Conservation (phyloP, 1,139 yeast genomes). For the Scheffersomyces insectosa region DNA sequence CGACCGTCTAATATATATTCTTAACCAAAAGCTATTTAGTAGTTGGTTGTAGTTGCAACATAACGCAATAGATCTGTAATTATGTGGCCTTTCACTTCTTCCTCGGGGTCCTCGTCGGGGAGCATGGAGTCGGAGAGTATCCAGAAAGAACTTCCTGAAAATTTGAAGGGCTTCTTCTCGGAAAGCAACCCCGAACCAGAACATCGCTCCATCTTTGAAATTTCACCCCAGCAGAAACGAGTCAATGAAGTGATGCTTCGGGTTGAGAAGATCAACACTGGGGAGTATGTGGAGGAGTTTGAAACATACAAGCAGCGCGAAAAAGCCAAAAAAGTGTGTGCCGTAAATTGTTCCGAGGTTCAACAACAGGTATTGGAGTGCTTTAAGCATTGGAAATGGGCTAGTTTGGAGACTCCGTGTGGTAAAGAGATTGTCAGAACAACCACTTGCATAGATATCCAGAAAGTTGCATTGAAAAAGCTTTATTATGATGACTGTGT, state of each 20-base stretch:
- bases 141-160: constrained; percentile 32
- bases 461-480: constrained; percentile 34
- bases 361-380: constrained; percentile 41
- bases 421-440: constrained; percentile 27
- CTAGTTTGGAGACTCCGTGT: constrained; percentile 29
- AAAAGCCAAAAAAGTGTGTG: constrained; percentile 24
- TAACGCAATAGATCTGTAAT: too few species aligned
- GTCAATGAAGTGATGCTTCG: constrained; percentile 29
- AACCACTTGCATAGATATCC: constrained; percentile 35
- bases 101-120: not conserved
- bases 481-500: constrained; percentile 44
- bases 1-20: too few species aligned
- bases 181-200: constrained; percentile 32
- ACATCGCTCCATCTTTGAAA: constrained; percentile 27
- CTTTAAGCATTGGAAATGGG: constrained; percentile 33
- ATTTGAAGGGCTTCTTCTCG: constrained; percentile 31
- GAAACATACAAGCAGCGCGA: constrained; percentile 35
- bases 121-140: constrained; percentile 16
- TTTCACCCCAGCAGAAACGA: constrained; percentile 26
- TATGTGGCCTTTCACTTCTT: constrained; percentile 1
- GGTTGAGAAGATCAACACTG: constrained; percentile 11
- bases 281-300: constrained; percentile 26
- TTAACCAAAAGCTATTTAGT: too few species aligned
- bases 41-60: too few species aligned
- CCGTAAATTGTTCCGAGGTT: constrained; percentile 45